A percentile compares a stretch with the other conserved stretches of the same genome.
These are phyloP conservation scores for Komagataella mondaviorum DNA, from an alignment of 805 yeast species.

Conservation along the genomic window DNA sequence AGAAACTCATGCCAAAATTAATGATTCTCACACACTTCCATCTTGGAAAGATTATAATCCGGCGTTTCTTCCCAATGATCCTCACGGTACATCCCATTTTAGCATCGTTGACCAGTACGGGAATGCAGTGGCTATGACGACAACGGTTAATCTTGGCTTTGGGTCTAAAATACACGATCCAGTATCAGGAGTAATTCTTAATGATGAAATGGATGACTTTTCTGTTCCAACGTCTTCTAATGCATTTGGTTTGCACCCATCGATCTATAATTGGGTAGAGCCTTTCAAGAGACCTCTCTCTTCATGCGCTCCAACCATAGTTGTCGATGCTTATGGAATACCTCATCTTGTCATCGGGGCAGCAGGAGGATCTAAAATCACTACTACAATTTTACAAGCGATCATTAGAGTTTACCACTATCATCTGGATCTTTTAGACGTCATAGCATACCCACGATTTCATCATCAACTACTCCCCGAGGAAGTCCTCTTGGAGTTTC, in stretches of 20 bases:
- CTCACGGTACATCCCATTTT: slow-evolving; percentile 86
- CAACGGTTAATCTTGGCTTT: slow-evolving; percentile 74
- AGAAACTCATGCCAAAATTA: slow-evolving; percentile 32
- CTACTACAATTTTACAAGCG: slow-evolving; percentile 75
- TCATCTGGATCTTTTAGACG: slow-evolving; percentile 43
- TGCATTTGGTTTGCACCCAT: slow-evolving; percentile 72
- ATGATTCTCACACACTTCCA: slow-evolving; percentile 39
- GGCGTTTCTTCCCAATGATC: slow-evolving; percentile 60
- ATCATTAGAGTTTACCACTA: slow-evolving; percentile 53
- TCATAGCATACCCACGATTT: slow-evolving; percentile 67
- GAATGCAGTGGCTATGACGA: slow-evolving; percentile 77
- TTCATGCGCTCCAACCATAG: slow-evolving; percentile 67
- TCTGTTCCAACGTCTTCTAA: slow-evolving; percentile 58
- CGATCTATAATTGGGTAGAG: slow-evolving; percentile 60
- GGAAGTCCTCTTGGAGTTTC: slow-evolving; percentile 42
- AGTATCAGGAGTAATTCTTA: slow-evolving; percentile 68
- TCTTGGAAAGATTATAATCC: slow-evolving; percentile 72
- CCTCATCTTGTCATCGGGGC: slow-evolving; percentile 75
- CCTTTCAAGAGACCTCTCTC: slow-evolving; percentile 79
- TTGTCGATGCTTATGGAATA: slow-evolving; percentile 26
- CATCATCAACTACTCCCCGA: slow-evolving; percentile 89
- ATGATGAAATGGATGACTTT: slow-evolving; percentile 93
- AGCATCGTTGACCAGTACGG: slow-evolving; percentile 62
- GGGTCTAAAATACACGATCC: slow-evolving; percentile 80
- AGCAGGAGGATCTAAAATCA: slow-evolving; percentile 86